These are phyloP conservation scores for Dryas drummondii DNA, from an alignment of 306 rosid genomes.

Conservation along the genomic window DNA sequence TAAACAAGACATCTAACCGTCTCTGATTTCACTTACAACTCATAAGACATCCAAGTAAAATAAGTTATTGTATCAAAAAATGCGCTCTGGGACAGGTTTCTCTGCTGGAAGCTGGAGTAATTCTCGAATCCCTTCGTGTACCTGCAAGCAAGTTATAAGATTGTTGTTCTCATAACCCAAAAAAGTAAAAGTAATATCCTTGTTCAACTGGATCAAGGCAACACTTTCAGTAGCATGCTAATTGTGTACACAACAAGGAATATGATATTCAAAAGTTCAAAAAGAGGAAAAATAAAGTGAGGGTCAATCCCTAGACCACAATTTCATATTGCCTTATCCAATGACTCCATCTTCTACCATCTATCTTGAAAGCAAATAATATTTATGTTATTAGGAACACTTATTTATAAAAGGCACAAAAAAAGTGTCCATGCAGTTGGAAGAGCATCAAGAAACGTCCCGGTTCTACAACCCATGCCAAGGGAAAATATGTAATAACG, in stretches of 20 bases:
- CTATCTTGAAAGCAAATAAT: not conserved
- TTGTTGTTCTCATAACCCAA: conserved; percentile 3
- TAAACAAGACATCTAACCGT: not conserved
- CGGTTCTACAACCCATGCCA: not conserved
- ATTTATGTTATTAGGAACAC: not conserved
- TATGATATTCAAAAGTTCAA: not conserved
- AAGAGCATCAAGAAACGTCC: not conserved
- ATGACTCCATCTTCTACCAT: not conserved
- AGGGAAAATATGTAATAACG: not conserved
- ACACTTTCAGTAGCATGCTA: not conserved
- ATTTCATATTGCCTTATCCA: not conserved
- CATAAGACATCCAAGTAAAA: not conserved
- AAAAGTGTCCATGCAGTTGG: not conserved
- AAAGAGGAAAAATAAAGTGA: not conserved
- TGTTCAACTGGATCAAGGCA: not conserved
- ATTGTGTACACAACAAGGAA: conserved; percentile 2
- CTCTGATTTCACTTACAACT: not conserved
- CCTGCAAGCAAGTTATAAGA: conserved; percentile 47
- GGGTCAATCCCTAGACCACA: not conserved
- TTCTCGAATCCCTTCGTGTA: conserved; percentile 79
- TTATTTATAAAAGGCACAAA: not conserved
- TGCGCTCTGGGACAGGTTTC: conserved; percentile 43
- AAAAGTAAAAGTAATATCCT: not conserved
- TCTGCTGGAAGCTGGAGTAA: conserved; percentile 81
- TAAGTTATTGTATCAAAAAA: conserved; percentile 30